phyloP scores from a whole-genome alignment of 495 filamentous ascomycete species.

The Aspergillus hancockii region DNA sequence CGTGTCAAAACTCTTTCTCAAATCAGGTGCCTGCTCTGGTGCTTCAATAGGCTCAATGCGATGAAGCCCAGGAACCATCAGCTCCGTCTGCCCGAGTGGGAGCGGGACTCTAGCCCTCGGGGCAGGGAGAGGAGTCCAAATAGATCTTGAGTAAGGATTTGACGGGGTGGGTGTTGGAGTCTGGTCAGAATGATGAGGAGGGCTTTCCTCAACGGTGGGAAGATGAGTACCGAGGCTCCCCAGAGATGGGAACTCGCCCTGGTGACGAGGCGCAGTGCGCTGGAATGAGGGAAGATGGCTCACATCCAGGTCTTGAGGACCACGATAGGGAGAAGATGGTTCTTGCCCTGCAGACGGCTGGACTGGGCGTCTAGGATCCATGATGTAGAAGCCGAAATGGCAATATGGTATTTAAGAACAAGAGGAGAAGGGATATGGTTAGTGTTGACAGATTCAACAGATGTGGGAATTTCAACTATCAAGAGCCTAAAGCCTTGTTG shows the following conservation, averaged over 20 bases:
- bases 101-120: background rate
- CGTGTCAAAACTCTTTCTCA: slow-evolving; percentile 10
- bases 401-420: background rate
- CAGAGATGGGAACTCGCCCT: background rate
- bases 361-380: background rate
- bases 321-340: background rate
- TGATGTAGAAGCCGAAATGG: background rate
- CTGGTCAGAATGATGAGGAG: background rate
- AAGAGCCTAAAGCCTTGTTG: background rate
- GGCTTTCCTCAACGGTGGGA: background rate
- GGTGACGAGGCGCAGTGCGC: background rate
- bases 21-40: background rate
- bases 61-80: background rate
- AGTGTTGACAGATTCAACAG: background rate
- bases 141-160: background rate
- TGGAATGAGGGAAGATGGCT: background rate
- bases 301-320: background rate
- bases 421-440: background rate
- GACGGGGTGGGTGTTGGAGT: background rate
- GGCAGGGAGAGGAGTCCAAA: background rate
- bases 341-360: background rate
- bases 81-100: background rate
- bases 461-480: background rate
- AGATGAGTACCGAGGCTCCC: background rate
- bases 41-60: background rate